Evolutionary conservation across 768 basidiomycete species (phyloP).

Genomic region (Mycena capillaripes): DNA sequence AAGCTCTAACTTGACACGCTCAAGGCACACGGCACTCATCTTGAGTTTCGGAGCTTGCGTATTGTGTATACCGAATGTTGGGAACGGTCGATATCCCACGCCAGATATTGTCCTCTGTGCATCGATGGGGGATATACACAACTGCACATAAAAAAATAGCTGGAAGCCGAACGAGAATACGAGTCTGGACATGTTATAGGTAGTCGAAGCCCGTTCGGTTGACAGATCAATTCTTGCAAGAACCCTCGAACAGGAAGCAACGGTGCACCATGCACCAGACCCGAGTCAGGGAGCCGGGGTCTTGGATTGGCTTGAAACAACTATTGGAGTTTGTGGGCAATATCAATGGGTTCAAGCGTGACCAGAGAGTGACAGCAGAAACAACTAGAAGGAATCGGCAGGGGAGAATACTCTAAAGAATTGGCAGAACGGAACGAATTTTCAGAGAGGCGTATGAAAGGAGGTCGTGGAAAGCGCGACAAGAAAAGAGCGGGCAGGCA

Average conservation of each 20-base stretch:
- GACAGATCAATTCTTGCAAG: neutral
- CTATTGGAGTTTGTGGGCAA: conserved; percentile 3
- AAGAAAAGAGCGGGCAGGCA: conserved; percentile 9
- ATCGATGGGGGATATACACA: neutral
- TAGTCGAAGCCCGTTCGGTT: neutral
- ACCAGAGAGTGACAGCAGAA: conserved; percentile 5
- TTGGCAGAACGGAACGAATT: neutral
- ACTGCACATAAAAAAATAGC: neutral
- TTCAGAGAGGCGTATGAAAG: neutral
- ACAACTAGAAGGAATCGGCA: neutral
- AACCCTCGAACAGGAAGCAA: neutral
- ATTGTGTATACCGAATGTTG: neutral
- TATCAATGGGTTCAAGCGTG: conserved; percentile 5
- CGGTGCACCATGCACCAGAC: neutral
- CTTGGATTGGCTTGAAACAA: conserved; percentile 7
- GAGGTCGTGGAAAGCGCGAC: neutral
- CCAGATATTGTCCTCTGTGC: neutral
- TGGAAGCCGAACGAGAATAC: too few species aligned
- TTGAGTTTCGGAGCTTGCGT: neutral
- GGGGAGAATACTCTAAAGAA: conserved; percentile 1
- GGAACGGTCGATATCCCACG: neutral
- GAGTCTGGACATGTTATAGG: neutral
- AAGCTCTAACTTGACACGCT: too few species aligned
- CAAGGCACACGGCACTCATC: too few species aligned
- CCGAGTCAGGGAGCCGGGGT: neutral